Conservation (phyloP, 371 early-diverging fungal species). For the Mortierella sp. region DNA sequence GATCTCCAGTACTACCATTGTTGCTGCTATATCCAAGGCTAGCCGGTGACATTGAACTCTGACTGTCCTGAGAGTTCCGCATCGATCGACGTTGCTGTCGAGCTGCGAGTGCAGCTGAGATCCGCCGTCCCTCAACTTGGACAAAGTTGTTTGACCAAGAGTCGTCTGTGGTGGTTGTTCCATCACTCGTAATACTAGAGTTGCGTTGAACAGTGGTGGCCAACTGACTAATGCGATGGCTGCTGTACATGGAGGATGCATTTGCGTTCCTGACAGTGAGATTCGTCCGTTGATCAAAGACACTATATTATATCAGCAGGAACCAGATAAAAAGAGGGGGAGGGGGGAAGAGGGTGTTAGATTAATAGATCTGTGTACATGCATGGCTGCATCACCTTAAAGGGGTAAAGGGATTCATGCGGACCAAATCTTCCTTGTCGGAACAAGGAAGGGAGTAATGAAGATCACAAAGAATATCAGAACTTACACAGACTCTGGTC, state of each 20-base stretch:
- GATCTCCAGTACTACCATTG: not conserved
- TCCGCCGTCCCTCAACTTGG: constrained; percentile 20
- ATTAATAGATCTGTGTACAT: not conserved
- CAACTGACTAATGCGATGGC: not conserved
- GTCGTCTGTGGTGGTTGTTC: constrained; percentile 30
- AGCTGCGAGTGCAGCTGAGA: constrained; percentile 34
- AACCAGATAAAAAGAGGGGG: not conserved
- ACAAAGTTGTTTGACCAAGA: constrained; percentile 24
- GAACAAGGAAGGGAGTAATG: not conserved
- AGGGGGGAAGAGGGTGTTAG: not conserved
- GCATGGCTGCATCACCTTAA: too few species aligned
- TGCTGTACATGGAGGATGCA: constrained; percentile 33
- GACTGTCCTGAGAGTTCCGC: constrained; percentile 43
- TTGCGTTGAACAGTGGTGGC: too few species aligned
- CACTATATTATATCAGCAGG: constrained; percentile 6
- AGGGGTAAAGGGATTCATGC: not conserved
- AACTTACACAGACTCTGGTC: constrained; percentile 41
- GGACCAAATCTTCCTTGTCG: not conserved
- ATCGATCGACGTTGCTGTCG: constrained; percentile 43
- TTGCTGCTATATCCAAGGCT: not conserved
- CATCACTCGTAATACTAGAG: constrained; percentile 20
- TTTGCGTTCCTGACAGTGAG: constrained; percentile 38
- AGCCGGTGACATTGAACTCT: not conserved
- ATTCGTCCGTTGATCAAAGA: constrained; percentile 31
- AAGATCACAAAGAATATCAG: not conserved